These are phyloP conservation scores for Paecilomyces niveus DNA, from an alignment of 2,329 filamentous ascomycete genomes.

Conservation along the genomic window DNA sequence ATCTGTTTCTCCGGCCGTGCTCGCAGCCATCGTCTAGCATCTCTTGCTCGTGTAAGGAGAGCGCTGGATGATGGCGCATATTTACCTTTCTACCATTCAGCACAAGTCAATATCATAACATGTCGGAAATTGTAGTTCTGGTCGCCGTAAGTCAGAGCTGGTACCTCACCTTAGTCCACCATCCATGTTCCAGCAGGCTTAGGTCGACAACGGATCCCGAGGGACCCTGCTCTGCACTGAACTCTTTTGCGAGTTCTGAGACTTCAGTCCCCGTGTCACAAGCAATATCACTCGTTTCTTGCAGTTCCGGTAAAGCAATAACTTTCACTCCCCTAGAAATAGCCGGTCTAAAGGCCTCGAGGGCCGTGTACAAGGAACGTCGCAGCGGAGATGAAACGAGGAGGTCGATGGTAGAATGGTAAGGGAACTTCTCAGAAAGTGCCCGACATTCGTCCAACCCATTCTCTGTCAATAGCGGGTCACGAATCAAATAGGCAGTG, in stretches of 20 bases:
- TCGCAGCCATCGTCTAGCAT: conserved; percentile 7
- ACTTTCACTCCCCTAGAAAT: conserved; percentile 5
- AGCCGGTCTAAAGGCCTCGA: conserved; percentile 6
- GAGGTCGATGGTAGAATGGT: conserved; percentile 5
- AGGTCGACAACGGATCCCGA: conserved; percentile 2
- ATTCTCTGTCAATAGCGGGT: conserved; percentile 4
- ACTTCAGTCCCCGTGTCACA: conserved; percentile 8
- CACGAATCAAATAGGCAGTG: conserved; percentile 7
- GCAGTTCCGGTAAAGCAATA: conserved; percentile 8
- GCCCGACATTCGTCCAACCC: conserved; percentile 5
- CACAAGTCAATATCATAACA: not conserved
- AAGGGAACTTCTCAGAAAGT: conserved; percentile 4
- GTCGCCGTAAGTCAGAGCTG: not conserved
- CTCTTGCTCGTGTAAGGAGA: conserved; percentile 6
- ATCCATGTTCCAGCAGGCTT: conserved; percentile 3
- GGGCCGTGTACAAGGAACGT: conserved; percentile 6
- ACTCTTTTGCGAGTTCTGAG: conserved; percentile 3
- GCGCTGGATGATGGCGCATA: conserved; percentile 6
- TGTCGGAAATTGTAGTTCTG: not conserved
- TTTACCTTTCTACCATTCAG: conserved; percentile 2
- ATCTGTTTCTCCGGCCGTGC: conserved; percentile 9
- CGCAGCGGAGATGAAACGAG: conserved; percentile 8
- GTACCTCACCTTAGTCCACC: conserved; percentile 5
- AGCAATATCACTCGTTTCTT: conserved; percentile 7
- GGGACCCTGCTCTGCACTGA: not conserved